Evolutionary conservation across 495 filamentous ascomycete species (phyloP).

Genomic region (Hyaloscypha hepaticicola): DNA sequence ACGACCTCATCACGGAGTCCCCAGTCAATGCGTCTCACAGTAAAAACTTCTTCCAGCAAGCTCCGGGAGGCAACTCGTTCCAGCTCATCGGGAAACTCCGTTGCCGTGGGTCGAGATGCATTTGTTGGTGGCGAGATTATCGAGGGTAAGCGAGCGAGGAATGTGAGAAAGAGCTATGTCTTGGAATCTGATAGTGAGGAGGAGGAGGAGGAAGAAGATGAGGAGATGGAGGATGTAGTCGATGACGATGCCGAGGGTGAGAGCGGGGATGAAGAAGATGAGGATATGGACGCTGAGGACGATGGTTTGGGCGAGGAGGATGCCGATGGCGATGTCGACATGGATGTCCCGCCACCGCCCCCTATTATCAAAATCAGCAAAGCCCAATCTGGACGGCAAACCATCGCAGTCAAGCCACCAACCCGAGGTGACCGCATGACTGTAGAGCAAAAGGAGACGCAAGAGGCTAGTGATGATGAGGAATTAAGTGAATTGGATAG

Average conservation of each 20-base stretch:
- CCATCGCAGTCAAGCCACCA: slow-evolving; percentile 24
- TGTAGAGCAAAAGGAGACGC: slow-evolving; percentile 28
- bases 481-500: slow-evolving; percentile 50
- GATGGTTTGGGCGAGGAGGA: slow-evolving; percentile 47
- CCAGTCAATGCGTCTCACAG: slow-evolving; percentile 72
- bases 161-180: slow-evolving; percentile 67
- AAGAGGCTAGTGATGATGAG: slow-evolving; percentile 43
- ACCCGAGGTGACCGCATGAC: slow-evolving; percentile 22
- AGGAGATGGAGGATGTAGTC: slow-evolving; percentile 42
- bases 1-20: slow-evolving; percentile 53
- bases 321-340: slow-evolving; percentile 40
- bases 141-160: slow-evolving; percentile 60
- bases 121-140: slow-evolving; percentile 59
- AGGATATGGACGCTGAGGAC: slow-evolving; percentile 46
- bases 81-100: slow-evolving; percentile 17
- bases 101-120: slow-evolving; percentile 34
- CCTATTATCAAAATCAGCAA: slow-evolving; percentile 32
- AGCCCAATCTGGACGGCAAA: slow-evolving; percentile 23
- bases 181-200: slow-evolving; percentile 55
- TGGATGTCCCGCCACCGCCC: slow-evolving; percentile 42
- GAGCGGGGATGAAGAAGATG: slow-evolving; percentile 30
- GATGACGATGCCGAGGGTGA: slow-evolving; percentile 44
- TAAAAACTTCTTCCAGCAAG: slow-evolving; percentile 82
- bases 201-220: slow-evolving; percentile 51
- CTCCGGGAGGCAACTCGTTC: slow-evolving; percentile 70